Evolutionary conservation across 805 yeast species (phyloP), one percentile per base, ranked within the genome.

Genomic region (Metschnikowia peoriensis): DNA sequence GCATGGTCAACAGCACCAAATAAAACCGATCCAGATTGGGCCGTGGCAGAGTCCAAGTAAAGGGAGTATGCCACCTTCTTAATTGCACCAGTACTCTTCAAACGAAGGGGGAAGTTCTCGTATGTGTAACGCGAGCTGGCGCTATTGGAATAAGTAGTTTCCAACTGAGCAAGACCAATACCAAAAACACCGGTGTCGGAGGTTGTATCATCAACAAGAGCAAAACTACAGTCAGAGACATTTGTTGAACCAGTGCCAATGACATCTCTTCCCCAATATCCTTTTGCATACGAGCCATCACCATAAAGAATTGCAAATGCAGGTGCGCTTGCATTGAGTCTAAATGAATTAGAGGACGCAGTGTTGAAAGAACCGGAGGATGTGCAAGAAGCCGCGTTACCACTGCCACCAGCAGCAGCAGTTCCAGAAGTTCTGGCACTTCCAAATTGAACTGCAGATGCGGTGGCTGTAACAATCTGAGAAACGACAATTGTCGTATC

Each of bases 131-230:
- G 38, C 9, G 49, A 12, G 38, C 52, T 47, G 17, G 52, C 27
- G 28, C 41, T 47, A 3, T 57, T 56, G 29, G 61, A 46, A 59
- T 62, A 68, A 1, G 93, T 86, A 6, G 81, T 74, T 67, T 91
- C 96, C 49, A 88, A 75, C 14, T 83, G 87, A 6, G 81, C 70
- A 47, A 86, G 73, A 9, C 94, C 93, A 56, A 88, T 81, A 28
- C 92, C 91, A 40, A 88, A 68, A 28, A 88, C 92, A 52, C 96
- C 93, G 52, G 79, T 70, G 7, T 82, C 66, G 4, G 92, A 83
- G 54, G 83, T 81, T 1, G 89, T 80, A 29, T 67, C 66, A 62
- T 82, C 82, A 2, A 88, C 94, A 28, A 90, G 82, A 1, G 96
- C 97, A 66, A 91, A 79, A 5, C 89, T 81, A 28, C 87, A 69